A percentile compares a stretch with the other conserved stretches of the same genome.
Evolutionary conservation across 495 filamentous ascomycete genomes (phyloP).

Genomic region (Astrothelium macrocarpum): DNA sequence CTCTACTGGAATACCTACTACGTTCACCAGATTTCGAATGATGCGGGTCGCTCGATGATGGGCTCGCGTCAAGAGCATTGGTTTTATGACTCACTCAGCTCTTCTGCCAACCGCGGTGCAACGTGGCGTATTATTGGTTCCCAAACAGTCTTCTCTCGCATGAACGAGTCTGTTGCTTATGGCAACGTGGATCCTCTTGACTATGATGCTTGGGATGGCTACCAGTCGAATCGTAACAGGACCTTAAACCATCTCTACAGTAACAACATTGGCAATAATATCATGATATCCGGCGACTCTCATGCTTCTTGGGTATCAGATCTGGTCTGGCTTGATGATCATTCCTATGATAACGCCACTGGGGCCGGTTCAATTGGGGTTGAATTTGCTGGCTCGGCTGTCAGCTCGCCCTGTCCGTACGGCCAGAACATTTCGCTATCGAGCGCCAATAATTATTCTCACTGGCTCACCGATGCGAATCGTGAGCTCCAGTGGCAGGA

Average conservation of each 20-base stretch:
- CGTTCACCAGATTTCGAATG: constrained; percentile 44
- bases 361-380: constrained; percentile 53
- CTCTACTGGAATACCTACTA: constrained; percentile 48
- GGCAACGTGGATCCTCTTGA: constrained; percentile 43
- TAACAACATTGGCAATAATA: constrained; percentile 54
- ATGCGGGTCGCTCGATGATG: constrained; percentile 52
- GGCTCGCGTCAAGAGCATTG: constrained; percentile 56
- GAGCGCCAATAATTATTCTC: constrained; percentile 32
- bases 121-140: constrained; percentile 57
- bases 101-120: constrained; percentile 45
- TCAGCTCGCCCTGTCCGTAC: constrained; percentile 42
- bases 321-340: constrained; percentile 51
- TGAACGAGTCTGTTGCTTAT: constrained; percentile 39
- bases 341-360: constrained; percentile 45
- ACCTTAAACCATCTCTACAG: constrained; percentile 50
- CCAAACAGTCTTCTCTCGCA: constrained; percentile 53
- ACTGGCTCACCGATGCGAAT: constrained; percentile 42
- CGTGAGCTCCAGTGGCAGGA: constrained; percentile 59
- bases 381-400: constrained; percentile 57
- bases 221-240: constrained; percentile 53
- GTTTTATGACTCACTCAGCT: constrained; percentile 52
- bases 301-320: constrained; percentile 59
- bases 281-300: constrained; percentile 56
- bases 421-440: constrained; percentile 41
- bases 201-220: constrained; percentile 57